phyloP scores from a whole-genome alignment of 1,139 yeast species.

The Pichia sp. region DNA sequence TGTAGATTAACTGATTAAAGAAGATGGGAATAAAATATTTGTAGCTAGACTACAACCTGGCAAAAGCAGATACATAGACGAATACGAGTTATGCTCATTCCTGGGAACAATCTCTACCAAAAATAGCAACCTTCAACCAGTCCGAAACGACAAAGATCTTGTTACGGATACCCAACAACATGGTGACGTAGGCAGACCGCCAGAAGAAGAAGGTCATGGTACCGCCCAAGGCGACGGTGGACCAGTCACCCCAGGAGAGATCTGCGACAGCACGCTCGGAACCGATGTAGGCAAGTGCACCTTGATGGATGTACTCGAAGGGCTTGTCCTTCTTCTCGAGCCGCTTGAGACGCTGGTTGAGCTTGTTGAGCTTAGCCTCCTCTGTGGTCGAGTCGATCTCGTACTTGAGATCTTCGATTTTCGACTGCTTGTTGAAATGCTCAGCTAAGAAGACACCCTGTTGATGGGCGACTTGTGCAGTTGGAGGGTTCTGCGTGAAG shows the following conservation, averaged over 20 bases:
- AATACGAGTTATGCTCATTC: too few relatives aligned
- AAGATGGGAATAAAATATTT: background rate
- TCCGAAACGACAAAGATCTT: constrained; percentile 54
- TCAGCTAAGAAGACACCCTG: constrained; percentile 52
- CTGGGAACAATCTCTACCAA: constrained; percentile 56
- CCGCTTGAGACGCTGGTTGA: constrained; percentile 26
- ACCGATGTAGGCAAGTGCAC: constrained; percentile 60
- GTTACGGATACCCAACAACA: constrained; percentile 57
- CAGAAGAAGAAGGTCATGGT: constrained; percentile 56
- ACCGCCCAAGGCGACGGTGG: constrained; percentile 55
- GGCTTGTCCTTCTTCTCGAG: constrained; percentile 35
- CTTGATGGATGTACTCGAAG: constrained; percentile 53
- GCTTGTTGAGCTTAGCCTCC: constrained; percentile 19
- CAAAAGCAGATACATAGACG: background rate
- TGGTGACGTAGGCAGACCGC: constrained; percentile 60
- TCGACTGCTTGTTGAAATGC: constrained; percentile 47
- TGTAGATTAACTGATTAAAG: background rate
- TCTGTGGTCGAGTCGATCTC: constrained; percentile 17
- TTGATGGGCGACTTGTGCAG: constrained; percentile 65
- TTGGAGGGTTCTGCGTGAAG: constrained; percentile 56
- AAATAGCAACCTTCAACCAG: constrained; percentile 53
- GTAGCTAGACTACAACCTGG: background rate
- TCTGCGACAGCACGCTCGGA: constrained; percentile 63
- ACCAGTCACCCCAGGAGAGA: constrained; percentile 49
- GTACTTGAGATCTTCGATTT: constrained; percentile 44